Percentiles rank a stretch among this genome's conserved stretches.
Evolutionary conservation across 345 rosid genomes (phyloP).

Genomic region (Aegle marmelos): DNA sequence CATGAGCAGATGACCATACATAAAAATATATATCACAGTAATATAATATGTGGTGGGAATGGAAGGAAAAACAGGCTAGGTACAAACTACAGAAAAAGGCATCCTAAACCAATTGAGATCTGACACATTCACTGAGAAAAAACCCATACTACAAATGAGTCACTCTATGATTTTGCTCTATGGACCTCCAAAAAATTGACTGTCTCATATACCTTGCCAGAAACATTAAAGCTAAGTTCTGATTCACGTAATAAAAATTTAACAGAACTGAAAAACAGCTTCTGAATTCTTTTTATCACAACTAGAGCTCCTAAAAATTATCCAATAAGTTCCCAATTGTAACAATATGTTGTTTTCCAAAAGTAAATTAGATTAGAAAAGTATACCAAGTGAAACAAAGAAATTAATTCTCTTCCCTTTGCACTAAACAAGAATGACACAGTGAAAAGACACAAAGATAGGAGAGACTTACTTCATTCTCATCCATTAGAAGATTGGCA

Average conservation of each 20-base stretch:
- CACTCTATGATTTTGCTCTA: background rate
- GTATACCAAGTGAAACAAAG: background rate
- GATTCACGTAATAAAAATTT: background rate
- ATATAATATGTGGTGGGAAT: background rate
- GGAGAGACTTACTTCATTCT: constrained; percentile 72
- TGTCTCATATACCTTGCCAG: background rate
- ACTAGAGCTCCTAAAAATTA: background rate
- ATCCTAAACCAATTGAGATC: background rate
- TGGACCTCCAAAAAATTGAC: background rate
- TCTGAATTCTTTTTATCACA: background rate
- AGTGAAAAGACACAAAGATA: background rate
- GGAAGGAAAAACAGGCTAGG: background rate
- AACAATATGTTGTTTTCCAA: background rate
- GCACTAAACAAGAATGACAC: background rate
- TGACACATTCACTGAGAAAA: background rate
- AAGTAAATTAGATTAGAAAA: background rate
- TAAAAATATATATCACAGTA: background rate
- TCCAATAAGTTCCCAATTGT: background rate
- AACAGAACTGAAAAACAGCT: no score
- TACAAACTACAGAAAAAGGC: background rate
- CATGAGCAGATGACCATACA: background rate
- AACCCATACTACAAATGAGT: background rate
- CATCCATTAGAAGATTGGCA: constrained; percentile 97
- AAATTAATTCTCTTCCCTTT: background rate
- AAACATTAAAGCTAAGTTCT: background rate